These are phyloP conservation scores for Hibiscus trionum DNA, from an alignment of 345 rosid species.

Conservation along the genomic window DNA sequence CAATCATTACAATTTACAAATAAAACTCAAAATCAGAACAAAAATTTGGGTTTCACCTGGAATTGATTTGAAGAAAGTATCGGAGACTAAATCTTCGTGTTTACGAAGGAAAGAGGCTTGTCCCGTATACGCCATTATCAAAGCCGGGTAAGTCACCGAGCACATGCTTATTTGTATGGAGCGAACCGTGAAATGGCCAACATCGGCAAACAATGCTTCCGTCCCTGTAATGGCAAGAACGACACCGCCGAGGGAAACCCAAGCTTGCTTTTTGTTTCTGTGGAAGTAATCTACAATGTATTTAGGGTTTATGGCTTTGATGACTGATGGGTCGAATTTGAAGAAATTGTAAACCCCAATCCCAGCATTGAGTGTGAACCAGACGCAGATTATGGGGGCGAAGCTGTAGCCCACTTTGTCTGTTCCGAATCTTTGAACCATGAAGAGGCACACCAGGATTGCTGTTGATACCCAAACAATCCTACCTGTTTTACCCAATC, in stretches of 20 bases:
- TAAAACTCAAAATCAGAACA: too few species aligned
- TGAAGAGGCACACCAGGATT: slow-evolving; percentile 37
- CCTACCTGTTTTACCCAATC: not conserved
- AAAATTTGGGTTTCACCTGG: slow-evolving; percentile 7
- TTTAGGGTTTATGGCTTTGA: slow-evolving; percentile 36
- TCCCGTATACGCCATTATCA: slow-evolving; percentile 33
- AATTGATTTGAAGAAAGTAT: slow-evolving; percentile 28
- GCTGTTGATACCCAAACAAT: slow-evolving; percentile 38
- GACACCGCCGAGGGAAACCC: slow-evolving; percentile 53
- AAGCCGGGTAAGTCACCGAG: slow-evolving; percentile 27
- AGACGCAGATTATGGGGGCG: slow-evolving; percentile 35
- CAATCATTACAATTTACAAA: too few species aligned
- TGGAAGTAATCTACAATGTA: slow-evolving; percentile 33
- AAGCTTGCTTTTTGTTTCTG: slow-evolving; percentile 33
- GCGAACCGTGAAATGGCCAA: slow-evolving; percentile 44
- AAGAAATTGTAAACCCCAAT: slow-evolving; percentile 37
- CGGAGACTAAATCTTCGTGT: slow-evolving; percentile 18
- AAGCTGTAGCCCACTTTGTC: slow-evolving; percentile 42
- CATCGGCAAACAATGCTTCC: slow-evolving; percentile 52
- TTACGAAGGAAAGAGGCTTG: slow-evolving; percentile 40
- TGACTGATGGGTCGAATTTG: slow-evolving; percentile 25
- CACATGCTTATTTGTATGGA: slow-evolving; percentile 45
- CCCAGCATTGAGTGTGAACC: slow-evolving; percentile 29
- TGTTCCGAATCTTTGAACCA: slow-evolving; percentile 38
- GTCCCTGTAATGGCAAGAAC: slow-evolving; percentile 34